Conservation (phyloP, 768 basidiomycete species). For the Boletus reticulatus region DNA sequence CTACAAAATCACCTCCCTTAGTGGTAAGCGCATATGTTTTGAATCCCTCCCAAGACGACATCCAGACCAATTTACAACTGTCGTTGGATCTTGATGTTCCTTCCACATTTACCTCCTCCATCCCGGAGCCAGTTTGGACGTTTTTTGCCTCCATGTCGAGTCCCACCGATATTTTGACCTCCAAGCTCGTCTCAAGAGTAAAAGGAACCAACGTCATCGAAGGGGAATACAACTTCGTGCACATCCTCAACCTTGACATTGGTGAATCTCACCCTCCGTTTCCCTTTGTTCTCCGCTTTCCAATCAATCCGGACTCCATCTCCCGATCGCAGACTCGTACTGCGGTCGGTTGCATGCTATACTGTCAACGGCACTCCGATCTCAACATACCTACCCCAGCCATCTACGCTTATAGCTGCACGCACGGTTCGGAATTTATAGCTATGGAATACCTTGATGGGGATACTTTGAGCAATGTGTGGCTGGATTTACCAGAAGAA, state of each 20-base stretch:
- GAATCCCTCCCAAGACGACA: too few species aligned
- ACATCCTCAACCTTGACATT: background rate
- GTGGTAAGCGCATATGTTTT: too few species aligned
- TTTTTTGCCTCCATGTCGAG: background rate
- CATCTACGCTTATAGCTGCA: background rate
- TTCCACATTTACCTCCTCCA: background rate
- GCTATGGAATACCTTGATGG: background rate
- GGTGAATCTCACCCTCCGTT: background rate
- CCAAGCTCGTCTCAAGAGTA: background rate
- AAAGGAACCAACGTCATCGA: background rate
- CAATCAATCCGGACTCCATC: background rate
- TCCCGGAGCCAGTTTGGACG: background rate
- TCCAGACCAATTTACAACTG: too few species aligned
- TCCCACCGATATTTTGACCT: background rate
- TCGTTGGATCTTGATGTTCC: too few species aligned
- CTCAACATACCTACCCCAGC: background rate
- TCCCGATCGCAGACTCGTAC: background rate
- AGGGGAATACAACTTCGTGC: background rate
- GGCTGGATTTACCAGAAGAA: background rate
- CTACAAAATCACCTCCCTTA: too few species aligned
- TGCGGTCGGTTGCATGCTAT: background rate
- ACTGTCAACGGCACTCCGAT: background rate
- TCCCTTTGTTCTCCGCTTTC: background rate
- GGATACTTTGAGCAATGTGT: background rate
- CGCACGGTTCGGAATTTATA: background rate